Evolutionary conservation across 2,329 filamentous ascomycete genomes (phyloP), one percentile per base, ranked within the genome.

Genomic region (Sarocladiaceae sp.): DNA sequence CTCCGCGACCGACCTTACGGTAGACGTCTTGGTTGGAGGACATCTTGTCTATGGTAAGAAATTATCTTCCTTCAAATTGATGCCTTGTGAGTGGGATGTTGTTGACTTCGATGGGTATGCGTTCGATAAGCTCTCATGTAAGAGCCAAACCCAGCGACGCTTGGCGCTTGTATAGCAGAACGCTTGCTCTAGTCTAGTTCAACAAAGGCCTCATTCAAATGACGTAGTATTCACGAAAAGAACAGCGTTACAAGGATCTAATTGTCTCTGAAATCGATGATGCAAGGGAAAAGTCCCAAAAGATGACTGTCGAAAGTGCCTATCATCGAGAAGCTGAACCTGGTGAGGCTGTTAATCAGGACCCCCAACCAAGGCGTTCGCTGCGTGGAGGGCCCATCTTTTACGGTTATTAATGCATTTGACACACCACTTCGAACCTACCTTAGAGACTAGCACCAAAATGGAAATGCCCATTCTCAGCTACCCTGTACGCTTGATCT

Each of bases 1-100:
- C 83, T 51, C 83, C 83, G 47, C 83, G 78, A 52, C 83, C 83
- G 37, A 77, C 72, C 54, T 73, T 74, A 57, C 72, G 72, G 57
- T 77, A 78, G 49, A 71, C 70, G 59, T 78, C 78, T 53, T 48
- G 26, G 26, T 20, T 48, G 3, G 4, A 17, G 23, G 44, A 48
- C 44, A 48, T 48, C 5, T 3, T 33, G n/a, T 4, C 5, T 20
- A 15, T 31, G 22, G 4, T 8, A 22, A 40, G 37, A 20, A 8
- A 17, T 12, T 10, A 17, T 42, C 25, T 7, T n/a, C 7, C 17
- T 7, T 25, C 4, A 22, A 7, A 6, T 12, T 20, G 20, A 46
- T 46, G 22, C 8, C n/a, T 29, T 5, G 20, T 6, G 37, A 42
- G 29, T 33, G 8, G 29, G 15, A 33, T 8, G 29, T 15, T 10